Conservation (phyloP, 768 basidiomycete species). For the Amanita molliuscula region DNA sequence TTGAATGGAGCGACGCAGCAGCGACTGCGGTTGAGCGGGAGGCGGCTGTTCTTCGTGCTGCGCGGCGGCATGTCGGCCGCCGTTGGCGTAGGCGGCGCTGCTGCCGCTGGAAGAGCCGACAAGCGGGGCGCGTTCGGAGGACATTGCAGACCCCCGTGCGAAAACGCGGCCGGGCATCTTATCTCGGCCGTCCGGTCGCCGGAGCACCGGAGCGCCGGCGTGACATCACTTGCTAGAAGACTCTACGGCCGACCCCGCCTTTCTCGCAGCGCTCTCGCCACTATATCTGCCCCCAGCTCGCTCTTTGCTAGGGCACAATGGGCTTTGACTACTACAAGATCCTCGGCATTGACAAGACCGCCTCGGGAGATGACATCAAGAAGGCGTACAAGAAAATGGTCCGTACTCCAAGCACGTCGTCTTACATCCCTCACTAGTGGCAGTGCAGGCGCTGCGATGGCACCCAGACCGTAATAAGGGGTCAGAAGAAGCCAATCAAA, state of each 20-base stretch:
- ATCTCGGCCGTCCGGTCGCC: not conserved
- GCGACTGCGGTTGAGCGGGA: not conserved
- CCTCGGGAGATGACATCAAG: slow-evolving; percentile 82
- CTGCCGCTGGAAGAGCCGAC: not conserved
- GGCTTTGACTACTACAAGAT: slow-evolving; percentile 85
- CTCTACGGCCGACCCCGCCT: slow-evolving; percentile 15
- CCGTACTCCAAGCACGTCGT: slow-evolving; percentile 10
- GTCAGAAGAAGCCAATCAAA: slow-evolving; percentile 75
- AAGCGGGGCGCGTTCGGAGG: too few relatives aligned
- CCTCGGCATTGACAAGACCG: slow-evolving; percentile 64
- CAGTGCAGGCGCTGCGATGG: slow-evolving; percentile 73
- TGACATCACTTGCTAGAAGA: slow-evolving; percentile 22
- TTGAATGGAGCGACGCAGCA: slow-evolving; percentile 6
- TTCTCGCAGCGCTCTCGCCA: not conserved
- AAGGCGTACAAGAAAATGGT: slow-evolving; percentile 94
- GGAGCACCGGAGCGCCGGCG: not conserved
- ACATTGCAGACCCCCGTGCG: too few relatives aligned
- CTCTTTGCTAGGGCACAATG: slow-evolving; percentile 33
- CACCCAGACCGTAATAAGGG: slow-evolving; percentile 89
- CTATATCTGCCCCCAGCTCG: slow-evolving; percentile 10
- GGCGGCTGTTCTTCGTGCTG: not conserved
- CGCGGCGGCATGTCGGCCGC: not conserved
- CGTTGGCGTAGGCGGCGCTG: not conserved
- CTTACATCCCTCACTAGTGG: not conserved
- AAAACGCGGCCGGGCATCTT: not conserved